A percentile compares a stretch with the other conserved stretches of the same genome.
Conservation (phyloP, 1,284 basidiomycete genomes). For the Rugosomyces carneus region DNA sequence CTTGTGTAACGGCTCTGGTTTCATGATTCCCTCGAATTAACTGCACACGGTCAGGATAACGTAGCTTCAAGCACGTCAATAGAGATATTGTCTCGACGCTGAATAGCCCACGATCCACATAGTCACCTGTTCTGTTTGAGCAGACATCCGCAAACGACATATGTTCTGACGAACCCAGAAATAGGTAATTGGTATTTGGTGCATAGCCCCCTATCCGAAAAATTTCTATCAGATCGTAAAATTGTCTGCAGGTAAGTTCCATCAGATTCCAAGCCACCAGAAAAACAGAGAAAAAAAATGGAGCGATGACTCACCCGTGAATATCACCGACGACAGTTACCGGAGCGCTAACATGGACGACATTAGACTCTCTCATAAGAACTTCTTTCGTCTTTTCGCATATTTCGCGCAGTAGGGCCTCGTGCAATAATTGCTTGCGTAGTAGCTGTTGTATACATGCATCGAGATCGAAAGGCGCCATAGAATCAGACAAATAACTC, state of each 20-base stretch:
- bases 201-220: conserved; percentile 97
- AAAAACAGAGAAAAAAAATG: background rate
- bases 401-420: conserved; percentile 90
- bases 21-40: conserved; percentile 98
- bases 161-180: conserved; percentile 65
- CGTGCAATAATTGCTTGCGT: conserved; percentile 88
- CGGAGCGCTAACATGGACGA: conserved; percentile 96
- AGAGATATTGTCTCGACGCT: conserved; percentile 98
- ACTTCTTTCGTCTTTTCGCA: conserved; percentile 99
- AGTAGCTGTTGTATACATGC: conserved; percentile 89
- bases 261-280: conserved; percentile 1
- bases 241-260: conserved; percentile 65
- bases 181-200: conserved; percentile 96
- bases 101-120: conserved; percentile 96
- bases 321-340: conserved; percentile 99
- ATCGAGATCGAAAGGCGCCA: conserved; percentile 94
- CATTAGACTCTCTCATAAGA: conserved; percentile 97
- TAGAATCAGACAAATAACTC: conserved; percentile 25
- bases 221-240: conserved; percentile 99
- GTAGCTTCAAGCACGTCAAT: conserved; percentile 92
- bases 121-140: conserved; percentile 67
- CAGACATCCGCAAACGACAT: conserved; percentile 6
- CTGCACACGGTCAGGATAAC: conserved; percentile 96
- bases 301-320: conserved; percentile 73
- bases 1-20: conserved; percentile 96